A percentile compares a stretch with the other conserved stretches of the same genome.
Evolutionary conservation across 1,139 yeast species (phyloP).

Genomic region (Arxiozyma heterogenica): DNA sequence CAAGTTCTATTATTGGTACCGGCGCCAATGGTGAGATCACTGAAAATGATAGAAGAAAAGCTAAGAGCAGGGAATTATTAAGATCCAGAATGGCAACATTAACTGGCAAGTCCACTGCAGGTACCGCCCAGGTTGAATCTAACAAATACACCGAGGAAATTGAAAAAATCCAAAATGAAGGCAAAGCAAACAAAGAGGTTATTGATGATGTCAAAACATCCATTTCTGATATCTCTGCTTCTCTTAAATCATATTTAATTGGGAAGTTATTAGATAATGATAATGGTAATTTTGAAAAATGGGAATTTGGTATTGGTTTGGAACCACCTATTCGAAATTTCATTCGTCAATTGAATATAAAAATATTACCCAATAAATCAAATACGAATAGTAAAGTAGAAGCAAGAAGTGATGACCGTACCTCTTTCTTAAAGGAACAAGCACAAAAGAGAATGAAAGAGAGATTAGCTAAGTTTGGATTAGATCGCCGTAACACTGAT

Average conservation of each 20-base stretch:
- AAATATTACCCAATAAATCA: constrained; percentile 2
- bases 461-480: constrained; percentile 77
- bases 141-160: constrained; percentile 53
- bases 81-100: constrained; percentile 85
- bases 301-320: constrained; percentile 83
- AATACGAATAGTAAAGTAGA: constrained; percentile 16
- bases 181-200: constrained; percentile 45
- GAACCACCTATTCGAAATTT: constrained; percentile 58
- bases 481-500: constrained; percentile 36
- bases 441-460: constrained; percentile 89
- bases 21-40: constrained; percentile 82
- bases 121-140: constrained; percentile 42
- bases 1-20: constrained; percentile 61
- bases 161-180: constrained; percentile 47
- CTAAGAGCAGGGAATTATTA: constrained; percentile 65
- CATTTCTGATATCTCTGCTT: constrained; percentile 60
- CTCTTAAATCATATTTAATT: constrained; percentile 42
- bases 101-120: constrained; percentile 59
- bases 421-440: constrained; percentile 80
- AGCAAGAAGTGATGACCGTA: constrained; percentile 53
- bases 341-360: constrained; percentile 43
- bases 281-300: constrained; percentile 55
- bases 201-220: constrained; percentile 68
- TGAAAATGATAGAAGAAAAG: constrained; percentile 70
- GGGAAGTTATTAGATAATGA: constrained; percentile 30